phyloP scores from a whole-genome alignment of 2,329 filamentous ascomycete genomes.

The Ophiostoma sp. region DNA sequence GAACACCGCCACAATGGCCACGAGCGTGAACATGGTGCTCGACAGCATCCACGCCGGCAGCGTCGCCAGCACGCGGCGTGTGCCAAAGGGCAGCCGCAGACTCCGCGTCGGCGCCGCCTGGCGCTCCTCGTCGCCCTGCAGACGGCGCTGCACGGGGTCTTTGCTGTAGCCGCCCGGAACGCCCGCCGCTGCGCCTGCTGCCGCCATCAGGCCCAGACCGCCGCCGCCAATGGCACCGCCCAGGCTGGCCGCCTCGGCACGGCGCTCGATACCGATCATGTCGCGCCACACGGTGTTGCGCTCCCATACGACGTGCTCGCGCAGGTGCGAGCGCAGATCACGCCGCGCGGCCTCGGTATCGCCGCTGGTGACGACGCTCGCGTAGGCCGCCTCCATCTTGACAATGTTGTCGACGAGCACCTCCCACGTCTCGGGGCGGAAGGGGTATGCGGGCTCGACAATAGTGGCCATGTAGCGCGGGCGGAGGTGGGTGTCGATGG shows the following conservation, averaged over 20 bases:
- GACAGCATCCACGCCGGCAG: slow-evolving; percentile 80
- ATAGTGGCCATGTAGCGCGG: slow-evolving; percentile 66
- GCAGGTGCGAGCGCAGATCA: slow-evolving; percentile 81
- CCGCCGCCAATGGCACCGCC: slow-evolving; percentile 70
- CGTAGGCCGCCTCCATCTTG: slow-evolving; percentile 73
- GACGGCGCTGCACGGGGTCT: slow-evolving; percentile 60
- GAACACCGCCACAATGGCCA: slow-evolving; percentile 69
- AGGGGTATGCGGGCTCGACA: slow-evolving; percentile 77
- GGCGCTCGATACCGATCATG: slow-evolving; percentile 95
- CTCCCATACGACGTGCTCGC: slow-evolving; percentile 98
- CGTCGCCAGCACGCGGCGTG: slow-evolving; percentile 40
- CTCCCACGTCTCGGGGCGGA: slow-evolving; percentile 66
- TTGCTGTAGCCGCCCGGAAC: slow-evolving; percentile 15
- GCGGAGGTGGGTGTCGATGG: slow-evolving; percentile 74
- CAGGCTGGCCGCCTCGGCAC: slow-evolving; percentile 88
- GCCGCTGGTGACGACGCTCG: slow-evolving; percentile 74
- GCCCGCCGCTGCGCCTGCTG: slow-evolving; percentile 10
- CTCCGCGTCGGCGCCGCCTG: slow-evolving; percentile 22
- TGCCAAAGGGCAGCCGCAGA: slow-evolving; percentile 63
- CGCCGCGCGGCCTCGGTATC: slow-evolving; percentile 71
- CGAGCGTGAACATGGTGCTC: slow-evolving; percentile 70
- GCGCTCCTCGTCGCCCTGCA: slow-evolving; percentile 80
- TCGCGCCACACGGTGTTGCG: slow-evolving; percentile 98
- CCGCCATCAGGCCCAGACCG: slow-evolving; percentile 24
- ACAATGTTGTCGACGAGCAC: slow-evolving; percentile 65